phyloP scores from a whole-genome alignment of 1,284 basidiomycete species.

The Veloboletus limbatus region DNA sequence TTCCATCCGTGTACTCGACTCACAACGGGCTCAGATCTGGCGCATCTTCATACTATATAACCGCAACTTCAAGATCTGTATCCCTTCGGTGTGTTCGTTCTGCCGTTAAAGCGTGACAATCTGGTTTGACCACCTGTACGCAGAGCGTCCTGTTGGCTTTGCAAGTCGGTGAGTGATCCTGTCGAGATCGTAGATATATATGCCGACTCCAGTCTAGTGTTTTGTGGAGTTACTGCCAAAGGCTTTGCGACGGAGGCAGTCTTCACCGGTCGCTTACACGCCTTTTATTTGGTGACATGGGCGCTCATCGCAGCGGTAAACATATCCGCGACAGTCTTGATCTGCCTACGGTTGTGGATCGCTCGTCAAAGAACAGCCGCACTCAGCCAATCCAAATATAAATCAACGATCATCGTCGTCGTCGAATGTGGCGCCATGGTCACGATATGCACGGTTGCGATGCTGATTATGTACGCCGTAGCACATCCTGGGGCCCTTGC shows the following conservation, averaged over 20 bases:
- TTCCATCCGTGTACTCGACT: neutral
- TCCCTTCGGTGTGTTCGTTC: constrained; percentile 21
- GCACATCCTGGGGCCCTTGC: constrained; percentile 9
- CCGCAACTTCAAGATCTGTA: constrained; percentile 13
- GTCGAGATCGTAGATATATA: neutral
- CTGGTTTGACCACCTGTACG: neutral
- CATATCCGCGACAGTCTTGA: constrained; percentile 17
- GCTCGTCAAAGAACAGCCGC: constrained; percentile 1
- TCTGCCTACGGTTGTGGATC: constrained; percentile 19
- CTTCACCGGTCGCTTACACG: neutral
- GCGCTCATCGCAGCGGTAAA: constrained; percentile 20
- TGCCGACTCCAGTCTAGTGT: constrained; percentile 1
- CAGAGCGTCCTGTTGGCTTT: constrained; percentile 14
- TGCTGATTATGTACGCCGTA: constrained; percentile 15
- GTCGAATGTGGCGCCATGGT: constrained; percentile 26
- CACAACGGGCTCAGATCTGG: constrained; percentile 20
- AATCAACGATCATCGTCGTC: constrained; percentile 16
- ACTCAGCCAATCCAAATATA: constrained; percentile 13
- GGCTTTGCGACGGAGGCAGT: constrained; percentile 1
- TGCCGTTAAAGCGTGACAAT: neutral
- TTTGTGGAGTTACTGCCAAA: constrained; percentile 11
- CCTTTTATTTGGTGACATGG: constrained; percentile 15
- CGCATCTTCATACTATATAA: constrained; percentile 21
- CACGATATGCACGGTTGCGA: constrained; percentile 13
- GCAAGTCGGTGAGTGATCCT: constrained; percentile 15